These are phyloP conservation scores for Pseudozyma tsukubaensis DNA, from an alignment of 1,284 basidiomycete genomes.

Conservation along the genomic window DNA sequence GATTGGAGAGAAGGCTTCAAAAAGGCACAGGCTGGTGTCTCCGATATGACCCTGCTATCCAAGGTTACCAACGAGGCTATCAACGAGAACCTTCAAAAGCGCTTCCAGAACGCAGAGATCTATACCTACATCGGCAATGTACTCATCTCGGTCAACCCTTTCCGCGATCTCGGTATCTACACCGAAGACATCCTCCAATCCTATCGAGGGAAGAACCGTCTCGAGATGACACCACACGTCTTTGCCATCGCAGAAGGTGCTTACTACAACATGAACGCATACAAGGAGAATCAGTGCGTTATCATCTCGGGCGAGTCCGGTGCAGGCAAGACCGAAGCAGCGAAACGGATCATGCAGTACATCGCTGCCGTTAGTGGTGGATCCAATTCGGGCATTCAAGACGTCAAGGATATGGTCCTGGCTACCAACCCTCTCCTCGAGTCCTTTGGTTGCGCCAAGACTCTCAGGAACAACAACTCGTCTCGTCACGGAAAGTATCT, in stretches of 20 bases:
- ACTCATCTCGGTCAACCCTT: constrained; percentile 97
- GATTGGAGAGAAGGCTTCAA: constrained; percentile 69
- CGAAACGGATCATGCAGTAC: constrained; percentile 93
- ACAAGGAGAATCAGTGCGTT: constrained; percentile 99
- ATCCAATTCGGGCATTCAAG: constrained; percentile 78
- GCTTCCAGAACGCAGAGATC: constrained; percentile 95
- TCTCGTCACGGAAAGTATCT: constrained; percentile 99
- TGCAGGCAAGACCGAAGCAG: constrained; percentile 67
- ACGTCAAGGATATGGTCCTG: constrained; percentile 99
- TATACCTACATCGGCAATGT: constrained; percentile 99
- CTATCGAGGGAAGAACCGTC: constrained; percentile 96
- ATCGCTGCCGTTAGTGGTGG: constrained; percentile 94
- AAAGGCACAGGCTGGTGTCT: constrained; percentile 80
- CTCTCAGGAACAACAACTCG: constrained; percentile 97
- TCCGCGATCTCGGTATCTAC: constrained; percentile 90
- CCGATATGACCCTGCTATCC: constrained; percentile 97
- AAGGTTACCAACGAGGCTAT: constrained; percentile 98
- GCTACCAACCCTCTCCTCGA: constrained; percentile 98
- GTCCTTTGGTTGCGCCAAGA: constrained; percentile 99
- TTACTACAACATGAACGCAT: constrained; percentile 99
- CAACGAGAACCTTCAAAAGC: constrained; percentile 95
- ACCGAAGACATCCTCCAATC: constrained; percentile 84
- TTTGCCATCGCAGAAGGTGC: constrained; percentile 96
- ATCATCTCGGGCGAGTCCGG: constrained; percentile 97
- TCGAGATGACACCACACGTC: constrained; percentile 97